Evolutionary conservation across 495 filamentous ascomycete species (phyloP).

Genomic region (Cairneyella variabilis): DNA sequence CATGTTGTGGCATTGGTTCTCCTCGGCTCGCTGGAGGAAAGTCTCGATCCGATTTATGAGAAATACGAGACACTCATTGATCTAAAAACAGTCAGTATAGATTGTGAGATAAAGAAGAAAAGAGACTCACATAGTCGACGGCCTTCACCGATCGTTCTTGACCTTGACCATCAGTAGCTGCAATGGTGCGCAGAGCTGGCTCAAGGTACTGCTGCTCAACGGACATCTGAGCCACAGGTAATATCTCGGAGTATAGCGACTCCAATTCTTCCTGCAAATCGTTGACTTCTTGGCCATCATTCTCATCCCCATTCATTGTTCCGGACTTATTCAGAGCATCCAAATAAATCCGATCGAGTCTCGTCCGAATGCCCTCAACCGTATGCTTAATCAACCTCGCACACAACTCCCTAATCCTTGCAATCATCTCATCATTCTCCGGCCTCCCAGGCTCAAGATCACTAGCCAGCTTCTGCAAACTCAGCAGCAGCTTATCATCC

Average conservation of each 20-base stretch:
- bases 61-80: conserved; percentile 23
- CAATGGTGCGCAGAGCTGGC: conserved; percentile 45
- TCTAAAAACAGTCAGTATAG: conserved; percentile 9
- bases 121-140: conserved; percentile 35
- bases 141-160: conserved; percentile 33
- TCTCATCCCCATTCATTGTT: neutral
- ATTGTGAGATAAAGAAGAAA: neutral
- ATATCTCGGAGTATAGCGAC: conserved; percentile 59
- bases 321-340: conserved; percentile 28
- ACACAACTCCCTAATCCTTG: conserved; percentile 39
- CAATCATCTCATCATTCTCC: conserved; percentile 32
- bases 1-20: conserved; percentile 24
- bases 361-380: conserved; percentile 41
- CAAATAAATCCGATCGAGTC: conserved; percentile 43
- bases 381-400: conserved; percentile 40
- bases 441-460: conserved; percentile 39
- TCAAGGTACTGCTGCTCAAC: conserved; percentile 56
- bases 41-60: conserved; percentile 17
- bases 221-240: conserved; percentile 58
- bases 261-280: conserved; percentile 55
- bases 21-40: conserved; percentile 16
- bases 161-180: conserved; percentile 32
- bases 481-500: conserved; percentile 44
- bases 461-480: conserved; percentile 44
- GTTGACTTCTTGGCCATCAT: conserved; percentile 16